phyloP scores from a whole-genome alignment of 768 basidiomycete genomes.

The Boletus patriciae region DNA sequence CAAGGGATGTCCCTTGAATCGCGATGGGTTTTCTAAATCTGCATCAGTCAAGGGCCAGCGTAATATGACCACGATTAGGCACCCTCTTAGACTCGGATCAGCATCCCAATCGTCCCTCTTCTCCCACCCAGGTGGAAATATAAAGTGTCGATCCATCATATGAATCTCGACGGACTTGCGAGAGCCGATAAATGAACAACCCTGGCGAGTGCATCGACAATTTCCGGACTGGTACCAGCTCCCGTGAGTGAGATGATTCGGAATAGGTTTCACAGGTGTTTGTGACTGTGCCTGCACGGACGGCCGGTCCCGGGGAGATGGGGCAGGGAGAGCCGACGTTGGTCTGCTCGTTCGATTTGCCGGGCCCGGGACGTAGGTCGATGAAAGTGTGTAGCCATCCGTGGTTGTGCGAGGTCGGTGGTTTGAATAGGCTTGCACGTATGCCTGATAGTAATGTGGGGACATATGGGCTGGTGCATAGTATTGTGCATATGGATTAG shows the following conservation, averaged over 20 bases:
- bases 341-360: neutral
- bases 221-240: constrained; percentile 68
- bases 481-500: constrained; percentile 31
- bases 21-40: constrained; percentile 60
- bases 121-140: constrained; percentile 76
- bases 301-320: constrained; percentile 2
- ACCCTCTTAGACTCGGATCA: constrained; percentile 82
- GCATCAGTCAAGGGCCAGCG: constrained; percentile 7
- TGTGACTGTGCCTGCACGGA: constrained; percentile 1
- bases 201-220: constrained; percentile 55
- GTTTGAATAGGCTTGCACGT: constrained; percentile 36
- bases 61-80: constrained; percentile 13
- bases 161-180: constrained; percentile 72
- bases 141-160: constrained; percentile 88
- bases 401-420: constrained; percentile 24
- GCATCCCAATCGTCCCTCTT: constrained; percentile 73
- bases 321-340: neutral
- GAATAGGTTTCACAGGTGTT: constrained; percentile 11
- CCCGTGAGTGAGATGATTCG: constrained; percentile 22
- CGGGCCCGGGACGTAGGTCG: constrained; percentile 34
- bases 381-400: constrained; percentile 41
- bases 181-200: constrained; percentile 71
- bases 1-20: constrained; percentile 77
- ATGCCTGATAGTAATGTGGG: constrained; percentile 58
- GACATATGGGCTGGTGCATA: constrained; percentile 36